Base-by-base conservation (phyloP, 768 basidiomycete species). In the Vishniacozyma victoriae region DNA sequence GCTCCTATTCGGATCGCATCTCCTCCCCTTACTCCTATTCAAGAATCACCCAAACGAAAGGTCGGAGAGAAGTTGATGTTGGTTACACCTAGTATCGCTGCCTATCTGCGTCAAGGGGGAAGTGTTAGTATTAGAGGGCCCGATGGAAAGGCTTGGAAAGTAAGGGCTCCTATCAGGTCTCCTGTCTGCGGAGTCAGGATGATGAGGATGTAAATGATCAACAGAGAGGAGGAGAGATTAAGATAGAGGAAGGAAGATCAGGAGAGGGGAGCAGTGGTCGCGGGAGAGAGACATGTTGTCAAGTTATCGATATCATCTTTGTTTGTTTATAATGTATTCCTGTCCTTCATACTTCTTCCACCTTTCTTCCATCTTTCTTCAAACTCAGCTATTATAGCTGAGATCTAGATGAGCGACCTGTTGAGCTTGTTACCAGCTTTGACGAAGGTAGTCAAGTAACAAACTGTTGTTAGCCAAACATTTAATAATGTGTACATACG, bases 71-170 rank as follows among this genome's bases (percentile, higher is more conserved):
- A n/a, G 22, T 37, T 59, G 52, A 52, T 67, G 24, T 41, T 67
- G 5, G 55, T 67, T 35, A 60, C 58, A 38, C 60, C 65, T 9
- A 19, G 29, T 2, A 56, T 67, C 20, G 65, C 65, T 11, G 44
- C 46, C 19, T 62, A 64, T 52, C 24, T 67, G 18, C 41, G 42
- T 22, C 26, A 41, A 35, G 65, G 65, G 4, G 65, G 65, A 14
- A 48, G 41, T 29, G 59, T 64, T 24, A 55, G 44, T 44, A 39
- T 67, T 20, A 31, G 42, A 13, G 52, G 50, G 2, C 44, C 48
- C 4, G 61, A 66, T 35, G 64, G 61, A 16, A 52, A 40, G 36
- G 35, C 42, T 15, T 59, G 54, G 54, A 56, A 47, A 36, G 40
- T 57, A 7, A 45, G 35, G 24, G 24, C 54, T 29, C 52, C 52